Evolutionary conservation across 306 rosid species (phyloP), one percentile per base, ranked within the genome.

Genomic region (Begonia peltatifolia): DNA sequence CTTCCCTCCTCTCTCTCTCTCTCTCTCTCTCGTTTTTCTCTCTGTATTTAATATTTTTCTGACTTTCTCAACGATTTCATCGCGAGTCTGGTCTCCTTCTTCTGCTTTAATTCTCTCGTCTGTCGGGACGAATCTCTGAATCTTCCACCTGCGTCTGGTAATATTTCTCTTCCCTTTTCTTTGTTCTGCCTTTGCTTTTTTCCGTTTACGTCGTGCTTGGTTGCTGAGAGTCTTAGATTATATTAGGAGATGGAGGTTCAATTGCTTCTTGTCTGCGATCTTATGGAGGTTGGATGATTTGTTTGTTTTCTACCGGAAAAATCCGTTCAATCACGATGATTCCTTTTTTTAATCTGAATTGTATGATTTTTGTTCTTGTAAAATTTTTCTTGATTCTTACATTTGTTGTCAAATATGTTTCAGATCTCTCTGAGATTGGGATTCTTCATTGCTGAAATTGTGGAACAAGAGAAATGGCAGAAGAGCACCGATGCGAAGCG

Each of bases 401-500:
- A 30, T 2, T 30, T 30, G 36, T 30, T 6, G 36, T 30, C 36
- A 3, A 30, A 4, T 30, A 30, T 30, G 3, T 30, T 30, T 30
- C 36, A 3, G 47, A 44, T 44, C 47, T 13, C 0, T 44, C 12
- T 41, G 20, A 14, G 20, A 48, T 14, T 11, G 10, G 63, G 36
- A 30, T 30, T 30, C 5, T 30, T 30, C 7, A 46, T 44, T 61
- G 41, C 41, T 44, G 41, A 36, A 23, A 20, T 55, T 17, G 43
- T 20, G 59, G 58, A 58, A 36, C 12, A 55, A 25, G 47, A 47
- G 56, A 1, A 23, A 82, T 81, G 95, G 93, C 88, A 54, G 95
- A 86, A 65, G 93, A 86, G 60, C 95, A 82, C 61, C 54, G 86
- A 69, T 86, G 85, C 70, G 62, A 86, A 69, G 69, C 95, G 38